phyloP scores from a whole-genome alignment of 305 asterid genomes.

The Rubia balearica region DNA sequence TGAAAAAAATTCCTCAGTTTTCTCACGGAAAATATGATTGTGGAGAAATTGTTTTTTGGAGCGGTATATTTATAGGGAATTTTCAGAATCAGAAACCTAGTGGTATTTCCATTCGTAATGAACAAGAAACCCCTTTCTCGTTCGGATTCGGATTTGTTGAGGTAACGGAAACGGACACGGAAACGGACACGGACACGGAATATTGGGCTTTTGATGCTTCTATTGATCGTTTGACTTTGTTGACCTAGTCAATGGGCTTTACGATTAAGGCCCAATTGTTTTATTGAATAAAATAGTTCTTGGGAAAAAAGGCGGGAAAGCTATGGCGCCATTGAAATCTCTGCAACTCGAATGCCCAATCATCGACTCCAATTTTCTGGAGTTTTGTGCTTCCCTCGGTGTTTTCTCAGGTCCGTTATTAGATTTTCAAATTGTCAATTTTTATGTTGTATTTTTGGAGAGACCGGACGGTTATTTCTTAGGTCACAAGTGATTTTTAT shows the following conservation, averaged over 20 bases:
- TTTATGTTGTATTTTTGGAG: neutral
- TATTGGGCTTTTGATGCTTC: neutral
- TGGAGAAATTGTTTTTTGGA: neutral
- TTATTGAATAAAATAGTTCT: neutral
- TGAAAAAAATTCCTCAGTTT: neutral
- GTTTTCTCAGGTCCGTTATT: slow-evolving; percentile 49
- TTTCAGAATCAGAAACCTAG: neutral
- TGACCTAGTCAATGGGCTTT: neutral
- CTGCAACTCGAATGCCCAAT: slow-evolving; percentile 50
- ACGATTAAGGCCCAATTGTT: neutral
- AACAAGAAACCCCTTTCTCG: neutral
- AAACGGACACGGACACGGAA: too few species aligned
- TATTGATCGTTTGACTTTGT: neutral
- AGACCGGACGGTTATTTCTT: neutral
- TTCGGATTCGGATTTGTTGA: neutral
- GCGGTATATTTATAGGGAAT: neutral
- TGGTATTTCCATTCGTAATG: neutral
- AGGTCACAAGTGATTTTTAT: neutral
- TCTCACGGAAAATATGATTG: neutral
- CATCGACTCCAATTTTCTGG: slow-evolving; percentile 47
- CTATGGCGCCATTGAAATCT: slow-evolving; percentile 55
- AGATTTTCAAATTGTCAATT: neutral
- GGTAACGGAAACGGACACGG: too few species aligned
- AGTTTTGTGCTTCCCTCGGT: slow-evolving; percentile 59
- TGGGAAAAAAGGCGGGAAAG: slow-evolving; percentile 5